phyloP scores from a whole-genome alignment of 202 grass and related monocot species.

The Eragrostis tef region DNA sequence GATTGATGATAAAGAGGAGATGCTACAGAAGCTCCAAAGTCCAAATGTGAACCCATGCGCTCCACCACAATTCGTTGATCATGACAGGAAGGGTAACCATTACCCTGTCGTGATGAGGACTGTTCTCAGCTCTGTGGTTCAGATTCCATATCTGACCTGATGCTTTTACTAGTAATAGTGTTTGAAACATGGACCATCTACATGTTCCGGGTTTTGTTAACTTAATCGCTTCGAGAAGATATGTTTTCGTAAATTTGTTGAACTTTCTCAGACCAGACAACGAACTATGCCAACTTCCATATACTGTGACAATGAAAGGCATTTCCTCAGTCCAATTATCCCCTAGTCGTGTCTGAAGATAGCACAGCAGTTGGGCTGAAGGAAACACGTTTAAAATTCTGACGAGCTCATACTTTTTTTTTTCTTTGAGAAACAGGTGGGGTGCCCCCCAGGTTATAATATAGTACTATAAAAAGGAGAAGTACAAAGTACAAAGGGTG shows the following conservation, averaged over 20 bases:
- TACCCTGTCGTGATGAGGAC: slow-evolving; percentile 32
- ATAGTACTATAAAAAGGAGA: too few relatives aligned
- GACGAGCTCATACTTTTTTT: neutral
- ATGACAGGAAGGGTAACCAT: slow-evolving; percentile 25
- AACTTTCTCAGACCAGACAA: slow-evolving; percentile 32
- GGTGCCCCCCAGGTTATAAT: too few relatives aligned
- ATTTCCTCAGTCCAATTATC: slow-evolving; percentile 44
- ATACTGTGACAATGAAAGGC: slow-evolving; percentile 25
- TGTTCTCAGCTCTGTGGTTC: slow-evolving; percentile 42
- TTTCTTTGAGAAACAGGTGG: too few relatives aligned
- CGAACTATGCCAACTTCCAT: slow-evolving; percentile 8
- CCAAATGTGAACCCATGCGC: slow-evolving; percentile 44
- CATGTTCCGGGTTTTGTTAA: slow-evolving; percentile 30
- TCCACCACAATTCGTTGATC: slow-evolving; percentile 24
- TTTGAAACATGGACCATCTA: slow-evolving; percentile 38
- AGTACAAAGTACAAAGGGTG: too few relatives aligned
- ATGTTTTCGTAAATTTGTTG: neutral
- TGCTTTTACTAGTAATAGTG: slow-evolving; percentile 40
- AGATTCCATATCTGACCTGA: slow-evolving; percentile 46
- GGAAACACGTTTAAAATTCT: slow-evolving; percentile 36
- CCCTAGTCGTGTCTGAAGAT: slow-evolving; percentile 33
- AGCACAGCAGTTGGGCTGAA: slow-evolving; percentile 19
- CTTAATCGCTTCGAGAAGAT: slow-evolving; percentile 40
- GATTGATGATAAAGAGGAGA: slow-evolving; percentile 46
- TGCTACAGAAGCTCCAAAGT: slow-evolving; percentile 7